Evolutionary conservation across 192 early-diverging fungal species (phyloP), one percentile per base, ranked within the genome.

Genomic region (Allomyces macrogynus): DNA sequence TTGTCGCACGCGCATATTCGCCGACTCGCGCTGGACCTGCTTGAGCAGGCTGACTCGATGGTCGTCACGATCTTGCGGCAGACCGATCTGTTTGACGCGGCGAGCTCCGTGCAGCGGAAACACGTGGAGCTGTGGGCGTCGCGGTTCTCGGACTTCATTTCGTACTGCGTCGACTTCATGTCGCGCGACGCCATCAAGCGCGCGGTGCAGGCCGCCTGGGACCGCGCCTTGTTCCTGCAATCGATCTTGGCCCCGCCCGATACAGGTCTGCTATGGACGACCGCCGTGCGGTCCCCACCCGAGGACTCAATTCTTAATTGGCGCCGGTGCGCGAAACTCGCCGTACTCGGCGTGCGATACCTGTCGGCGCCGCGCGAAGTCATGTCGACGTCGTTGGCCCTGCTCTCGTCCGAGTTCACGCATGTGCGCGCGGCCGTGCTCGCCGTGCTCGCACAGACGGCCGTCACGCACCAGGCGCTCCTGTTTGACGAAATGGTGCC

Each of bases 1-100:
- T 83, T 77, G 24, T 75, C 73, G 22, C 73, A 74, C 9, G 72
- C 80, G 32, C 54, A 67, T 1, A 78, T 89, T 23, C 82, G 89
- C 26, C 70, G 77, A 23, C 72, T 74, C 18, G 89, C 83, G 18
- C 75, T 88, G 22, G 68, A 78, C 18, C 76, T 89, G 16, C 63
- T 91, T 24, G 71, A 79, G 42, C 61, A 80, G 12, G 76, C 77
- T 5, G 72, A 57, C 20, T 57, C 49, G 16, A 57, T 20, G 49
- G 49, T 57, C 12, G 16, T 57, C 4, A 20, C 49, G 49, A 20
- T 57, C 0, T 57, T 57, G 49, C 49, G 49, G 49, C 16, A 57
- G 49, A 57, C 49, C 16, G 12, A n/a, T 2, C 12, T 57, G 49
- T 20, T n/a, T n/a, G 3, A 14, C 49, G 49, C 49, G 0, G 49